Evolutionary conservation across 352 stramenopile species (phyloP).

Genomic region (Pythium folliculosum): DNA sequence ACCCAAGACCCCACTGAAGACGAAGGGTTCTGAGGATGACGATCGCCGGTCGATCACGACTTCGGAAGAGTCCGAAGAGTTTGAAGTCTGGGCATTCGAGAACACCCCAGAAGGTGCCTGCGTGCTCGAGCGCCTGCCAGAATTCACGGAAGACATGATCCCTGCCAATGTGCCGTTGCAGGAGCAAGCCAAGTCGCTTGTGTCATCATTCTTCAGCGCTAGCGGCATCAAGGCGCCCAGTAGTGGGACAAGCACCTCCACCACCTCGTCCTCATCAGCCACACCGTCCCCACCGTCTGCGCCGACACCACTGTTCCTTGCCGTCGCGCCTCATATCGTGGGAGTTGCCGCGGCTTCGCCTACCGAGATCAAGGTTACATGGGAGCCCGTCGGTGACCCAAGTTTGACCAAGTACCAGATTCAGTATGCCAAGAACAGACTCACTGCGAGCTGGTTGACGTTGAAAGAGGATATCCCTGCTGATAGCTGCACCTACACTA

Average conservation of each 20-base stretch:
- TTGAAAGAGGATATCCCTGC: slow-evolving; percentile 64
- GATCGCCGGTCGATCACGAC: slow-evolving; percentile 6
- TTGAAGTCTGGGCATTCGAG: slow-evolving; percentile 35
- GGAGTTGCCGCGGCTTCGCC: slow-evolving; percentile 56
- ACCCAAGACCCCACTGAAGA: background rate
- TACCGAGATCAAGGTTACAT: slow-evolving; percentile 71
- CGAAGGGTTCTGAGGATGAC: slow-evolving; percentile 12
- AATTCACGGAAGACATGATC: slow-evolving; percentile 39
- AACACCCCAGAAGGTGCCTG: slow-evolving; percentile 33
- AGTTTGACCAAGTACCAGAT: slow-evolving; percentile 74
- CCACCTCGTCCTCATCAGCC: background rate
- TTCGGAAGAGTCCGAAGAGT: slow-evolving; percentile 14
- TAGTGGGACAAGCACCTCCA: slow-evolving; percentile 4
- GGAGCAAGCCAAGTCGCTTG: slow-evolving; percentile 71
- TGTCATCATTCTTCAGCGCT: slow-evolving; percentile 59
- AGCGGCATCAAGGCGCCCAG: slow-evolving; percentile 38
- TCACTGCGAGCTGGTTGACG: slow-evolving; percentile 81
- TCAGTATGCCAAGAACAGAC: slow-evolving; percentile 79
- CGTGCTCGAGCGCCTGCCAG: slow-evolving; percentile 56
- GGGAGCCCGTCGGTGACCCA: slow-evolving; percentile 65
- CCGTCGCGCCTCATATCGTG: slow-evolving; percentile 52
- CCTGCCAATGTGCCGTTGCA: slow-evolving; percentile 40
- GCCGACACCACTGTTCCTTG: background rate
- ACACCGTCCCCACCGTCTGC: background rate
- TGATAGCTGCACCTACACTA: slow-evolving; percentile 54